phyloP scores from a whole-genome alignment of 2,329 filamentous ascomycete genomes.

The Fusarium sp. region DNA sequence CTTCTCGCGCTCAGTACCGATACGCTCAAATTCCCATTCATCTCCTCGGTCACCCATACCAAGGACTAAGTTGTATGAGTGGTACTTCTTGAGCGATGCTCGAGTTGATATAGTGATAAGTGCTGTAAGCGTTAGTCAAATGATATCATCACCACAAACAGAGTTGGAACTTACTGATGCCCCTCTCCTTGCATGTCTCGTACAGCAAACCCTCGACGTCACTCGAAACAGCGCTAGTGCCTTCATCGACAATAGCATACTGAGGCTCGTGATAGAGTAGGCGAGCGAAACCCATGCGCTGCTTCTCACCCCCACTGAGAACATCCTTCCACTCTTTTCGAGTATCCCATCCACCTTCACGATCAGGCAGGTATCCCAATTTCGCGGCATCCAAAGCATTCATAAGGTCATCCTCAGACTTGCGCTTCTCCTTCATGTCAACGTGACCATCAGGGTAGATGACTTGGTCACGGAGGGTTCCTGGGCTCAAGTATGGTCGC shows the following conservation, averaged over 20 bases:
- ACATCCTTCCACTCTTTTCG: constrained; percentile 99
- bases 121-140: constrained; percentile 60
- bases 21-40: constrained; percentile 92
- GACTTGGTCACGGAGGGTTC: constrained; percentile 94
- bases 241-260: constrained; percentile 95
- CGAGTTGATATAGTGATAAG: constrained; percentile 96
- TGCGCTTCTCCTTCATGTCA: constrained; percentile 87
- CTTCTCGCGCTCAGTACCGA: constrained; percentile 94
- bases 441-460: constrained; percentile 96
- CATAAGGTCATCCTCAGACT: constrained; percentile 81
- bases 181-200: constrained; percentile 89
- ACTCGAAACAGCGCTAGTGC: constrained; percentile 90
- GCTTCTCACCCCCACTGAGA: constrained; percentile 96
- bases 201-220: constrained; percentile 96
- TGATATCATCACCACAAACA: neutral
- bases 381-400: constrained; percentile 83
- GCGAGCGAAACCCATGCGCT: constrained; percentile 90
- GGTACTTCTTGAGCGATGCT: constrained; percentile 93
- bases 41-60: constrained; percentile 84
- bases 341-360: constrained; percentile 96
- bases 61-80: constrained; percentile 88
- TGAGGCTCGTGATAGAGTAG: constrained; percentile 93
- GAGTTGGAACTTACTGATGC: constrained; percentile 77
- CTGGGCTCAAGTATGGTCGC: constrained; percentile 89
- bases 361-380: constrained; percentile 87